Percentiles rank a stretch among this genome's conserved stretches.
Evolutionary conservation across 202 grass and related monocot species (phyloP).

Genomic region (Saccharum hybrid): DNA sequence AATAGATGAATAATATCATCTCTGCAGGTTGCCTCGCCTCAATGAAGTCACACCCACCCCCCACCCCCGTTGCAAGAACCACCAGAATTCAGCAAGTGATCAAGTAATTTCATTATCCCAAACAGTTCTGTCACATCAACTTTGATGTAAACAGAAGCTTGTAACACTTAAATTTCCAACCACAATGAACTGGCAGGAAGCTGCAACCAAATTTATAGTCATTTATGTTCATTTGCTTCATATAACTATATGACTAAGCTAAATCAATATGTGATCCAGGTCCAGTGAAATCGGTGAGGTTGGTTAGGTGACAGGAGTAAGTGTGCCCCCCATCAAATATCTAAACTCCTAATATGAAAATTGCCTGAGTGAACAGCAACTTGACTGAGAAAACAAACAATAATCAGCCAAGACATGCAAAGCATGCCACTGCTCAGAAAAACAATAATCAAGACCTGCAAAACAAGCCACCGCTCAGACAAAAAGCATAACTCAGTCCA

Average conservation of each 20-base stretch:
- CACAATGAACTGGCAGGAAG: background rate
- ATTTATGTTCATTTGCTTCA: background rate
- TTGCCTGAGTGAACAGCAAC: background rate
- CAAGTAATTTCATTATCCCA: background rate
- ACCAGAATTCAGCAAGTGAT: background rate
- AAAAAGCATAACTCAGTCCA: background rate
- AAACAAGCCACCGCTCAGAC: background rate
- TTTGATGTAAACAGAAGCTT: background rate
- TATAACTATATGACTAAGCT: background rate
- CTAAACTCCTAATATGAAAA: background rate
- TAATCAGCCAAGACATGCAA: background rate
- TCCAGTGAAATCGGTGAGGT: background rate
- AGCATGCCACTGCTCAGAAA: background rate
- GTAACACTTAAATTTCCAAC: background rate
- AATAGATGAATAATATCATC: background rate
- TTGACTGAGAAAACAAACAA: background rate
- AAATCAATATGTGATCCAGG: background rate
- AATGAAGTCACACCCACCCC: background rate
- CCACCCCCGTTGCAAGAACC: background rate
- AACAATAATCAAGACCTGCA: background rate
- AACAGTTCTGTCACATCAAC: background rate
- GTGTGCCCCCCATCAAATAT: constrained; percentile 1
- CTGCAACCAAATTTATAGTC: background rate
- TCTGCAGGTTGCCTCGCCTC: background rate
- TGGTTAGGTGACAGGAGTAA: background rate